Base-by-base conservation (phyloP, 208 protist species). In the Phytomonas sp. region DNA sequence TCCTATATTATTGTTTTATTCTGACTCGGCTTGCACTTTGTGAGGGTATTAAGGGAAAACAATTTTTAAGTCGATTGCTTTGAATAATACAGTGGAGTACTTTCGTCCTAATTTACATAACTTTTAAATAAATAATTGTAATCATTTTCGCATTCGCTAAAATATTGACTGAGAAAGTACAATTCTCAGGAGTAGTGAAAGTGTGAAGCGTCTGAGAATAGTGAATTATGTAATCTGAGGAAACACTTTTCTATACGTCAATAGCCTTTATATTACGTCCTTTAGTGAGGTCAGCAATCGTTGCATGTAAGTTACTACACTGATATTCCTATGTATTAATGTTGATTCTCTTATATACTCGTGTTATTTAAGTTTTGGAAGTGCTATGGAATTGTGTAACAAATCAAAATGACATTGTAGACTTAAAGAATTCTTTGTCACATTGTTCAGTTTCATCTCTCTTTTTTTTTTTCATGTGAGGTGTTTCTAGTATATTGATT, bases 221-320 rank as follows among this genome's bases (percentile, higher is more conserved):
- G 19, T 56, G 16, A 56, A 56, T 56, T 56, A 4, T 56, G 19
- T 26, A 56, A 8, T 26, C 19, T 26, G 19, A 56, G 19, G 19
- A 56, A 56, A 56, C 11, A 56, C 45, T 26, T 71, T 71, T 66
- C 61, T 75, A 45, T 40, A 61, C 29, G 34, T 64, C 32, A 36
- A 23, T 10, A 23, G 36, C 33, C 67, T 61, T 36, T 62, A 37
- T 56, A 56, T 56, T 56, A 26, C 45, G 45, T 56, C 45, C 19
- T 56, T 56, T 56, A 26, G 23, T 56, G 45, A 56, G 45, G 45
- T 56, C 45, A 23, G 45, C 45, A 56, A 56, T 6, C 45, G 10
- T 26, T 56, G 26, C 8, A 56, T 12, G 16, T 56, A 26, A 56
- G 10, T 56, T 26, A 56, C 45, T 7, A 56, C 19, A 4, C 23